Conservation (phyloP, 2,329 filamentous ascomycete species). For the Acephala macrosclerotiorum region DNA sequence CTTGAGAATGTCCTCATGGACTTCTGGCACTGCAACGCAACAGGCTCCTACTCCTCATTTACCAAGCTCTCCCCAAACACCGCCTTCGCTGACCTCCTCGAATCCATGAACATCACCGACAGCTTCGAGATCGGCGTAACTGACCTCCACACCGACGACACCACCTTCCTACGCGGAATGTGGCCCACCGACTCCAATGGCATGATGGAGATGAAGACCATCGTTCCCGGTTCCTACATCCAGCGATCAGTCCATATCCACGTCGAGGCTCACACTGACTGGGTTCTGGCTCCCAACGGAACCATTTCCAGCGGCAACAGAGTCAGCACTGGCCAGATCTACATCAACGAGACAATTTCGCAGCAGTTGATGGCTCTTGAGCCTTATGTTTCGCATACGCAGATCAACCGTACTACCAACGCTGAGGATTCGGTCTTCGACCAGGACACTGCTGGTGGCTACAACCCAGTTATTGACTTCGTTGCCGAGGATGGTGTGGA, state of each 20-base stretch:
- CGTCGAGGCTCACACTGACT: conserved; percentile 53
- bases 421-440: conserved; percentile 30
- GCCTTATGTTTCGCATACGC: conserved; percentile 58
- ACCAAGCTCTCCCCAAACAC: conserved; percentile 21
- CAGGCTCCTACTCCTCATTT: conserved; percentile 54
- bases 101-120: conserved; percentile 32
- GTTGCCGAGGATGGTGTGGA: conserved; percentile 45
- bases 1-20: conserved; percentile 46
- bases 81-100: conserved; percentile 20
- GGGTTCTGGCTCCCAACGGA: conserved; percentile 48
- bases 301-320: conserved; percentile 58
- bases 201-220: conserved; percentile 50
- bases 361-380: conserved; percentile 53
- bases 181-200: conserved; percentile 50
- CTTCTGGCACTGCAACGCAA: conserved; percentile 52
- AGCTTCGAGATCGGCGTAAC: conserved; percentile 10
- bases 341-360: conserved; percentile 67
- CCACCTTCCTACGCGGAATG: conserved; percentile 50
- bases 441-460: conserved; percentile 39
- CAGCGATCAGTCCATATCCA: conserved; percentile 57
- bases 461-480: conserved; percentile 43
- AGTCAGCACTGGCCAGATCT: conserved; percentile 65
- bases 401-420: conserved; percentile 27
- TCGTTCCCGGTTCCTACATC: conserved; percentile 54
- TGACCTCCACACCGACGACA: conserved; percentile 8